phyloP scores from a whole-genome alignment of 352 stramenopile genomes.

The Plasmopara halstedii region DNA sequence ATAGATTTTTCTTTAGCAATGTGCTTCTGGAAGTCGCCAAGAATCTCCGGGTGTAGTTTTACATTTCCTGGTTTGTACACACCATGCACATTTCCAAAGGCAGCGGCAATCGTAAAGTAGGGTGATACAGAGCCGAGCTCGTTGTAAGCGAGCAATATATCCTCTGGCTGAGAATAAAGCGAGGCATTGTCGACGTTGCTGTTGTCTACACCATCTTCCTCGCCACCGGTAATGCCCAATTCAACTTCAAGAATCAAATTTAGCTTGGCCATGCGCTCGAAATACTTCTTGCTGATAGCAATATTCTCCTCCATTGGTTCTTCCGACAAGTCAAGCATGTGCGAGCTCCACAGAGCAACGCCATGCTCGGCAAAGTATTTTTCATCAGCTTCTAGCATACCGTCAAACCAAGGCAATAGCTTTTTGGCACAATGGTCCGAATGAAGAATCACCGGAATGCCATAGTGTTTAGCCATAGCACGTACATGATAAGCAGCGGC shows the following conservation, averaged over 20 bases:
- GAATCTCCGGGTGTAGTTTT: conserved; percentile 95
- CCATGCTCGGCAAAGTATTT: conserved; percentile 94
- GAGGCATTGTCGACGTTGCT: conserved; percentile 89
- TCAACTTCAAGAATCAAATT: conserved; percentile 97
- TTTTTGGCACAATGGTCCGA: conserved; percentile 99
- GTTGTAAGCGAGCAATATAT: conserved; percentile 90
- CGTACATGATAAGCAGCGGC: conserved; percentile 94
- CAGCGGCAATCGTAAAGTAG: conserved; percentile 93
- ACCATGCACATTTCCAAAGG: conserved; percentile 51
- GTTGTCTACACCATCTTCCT: conserved; percentile 99
- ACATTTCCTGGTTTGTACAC: conserved; percentile 86
- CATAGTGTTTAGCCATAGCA: conserved; percentile 94
- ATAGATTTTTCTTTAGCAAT: conserved; percentile 59
- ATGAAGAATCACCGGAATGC: conserved; percentile 95
- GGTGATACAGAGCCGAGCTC: conserved; percentile 87
- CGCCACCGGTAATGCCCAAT: conserved; percentile 96
- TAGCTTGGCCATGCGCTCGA: conserved; percentile 95
- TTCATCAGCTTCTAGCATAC: conserved; percentile 93
- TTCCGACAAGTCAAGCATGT: conserved; percentile 99
- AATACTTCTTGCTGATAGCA: conserved; percentile 95
- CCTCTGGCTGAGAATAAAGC: conserved; percentile 47
- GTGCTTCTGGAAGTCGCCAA: conserved; percentile 94
- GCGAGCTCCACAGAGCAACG: conserved; percentile 94
- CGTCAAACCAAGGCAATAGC: conserved; percentile 97
- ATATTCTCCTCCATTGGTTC: conserved; percentile 98